Evolutionary conservation across 2,329 filamentous ascomycete species (phyloP).

Genomic region (Curvularia lunata): DNA sequence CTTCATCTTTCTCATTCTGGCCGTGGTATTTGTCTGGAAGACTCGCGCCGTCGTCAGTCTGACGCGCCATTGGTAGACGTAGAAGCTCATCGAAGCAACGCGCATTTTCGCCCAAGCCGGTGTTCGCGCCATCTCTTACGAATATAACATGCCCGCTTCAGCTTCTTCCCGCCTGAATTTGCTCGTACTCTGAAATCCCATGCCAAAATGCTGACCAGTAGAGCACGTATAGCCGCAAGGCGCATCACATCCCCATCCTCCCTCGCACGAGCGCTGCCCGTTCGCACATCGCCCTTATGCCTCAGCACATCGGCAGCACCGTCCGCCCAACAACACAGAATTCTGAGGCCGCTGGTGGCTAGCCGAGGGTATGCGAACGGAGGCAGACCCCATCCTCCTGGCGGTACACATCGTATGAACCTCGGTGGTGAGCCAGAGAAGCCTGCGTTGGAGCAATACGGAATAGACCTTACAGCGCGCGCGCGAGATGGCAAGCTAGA

Average conservation of each 20-base stretch:
- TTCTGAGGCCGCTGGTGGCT: slow-evolving; percentile 48
- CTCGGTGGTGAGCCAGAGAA: slow-evolving; percentile 78
- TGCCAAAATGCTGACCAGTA: slow-evolving; percentile 45
- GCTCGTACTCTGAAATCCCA: slow-evolving; percentile 10
- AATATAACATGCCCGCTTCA: slow-evolving; percentile 34
- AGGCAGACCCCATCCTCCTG: slow-evolving; percentile 79
- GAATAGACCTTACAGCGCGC: slow-evolving; percentile 84
- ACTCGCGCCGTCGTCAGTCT: slow-evolving; percentile 9
- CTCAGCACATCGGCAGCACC: slow-evolving; percentile 29
- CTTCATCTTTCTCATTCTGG: background rate
- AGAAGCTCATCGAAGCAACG: slow-evolving; percentile 33
- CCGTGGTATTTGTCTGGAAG: background rate
- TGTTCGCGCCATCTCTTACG: slow-evolving; percentile 25
- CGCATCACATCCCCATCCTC: slow-evolving; percentile 34
- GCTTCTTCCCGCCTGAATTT: slow-evolving; percentile 3
- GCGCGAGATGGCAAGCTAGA: slow-evolving; percentile 91
- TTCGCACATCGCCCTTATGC: slow-evolving; percentile 31
- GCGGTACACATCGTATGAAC: slow-evolving; percentile 94
- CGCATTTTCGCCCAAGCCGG: slow-evolving; percentile 31
- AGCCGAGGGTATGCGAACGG: slow-evolving; percentile 64
- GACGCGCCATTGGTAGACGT: slow-evolving; percentile 15
- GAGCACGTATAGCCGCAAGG: slow-evolving; percentile 45
- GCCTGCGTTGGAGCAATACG: slow-evolving; percentile 86
- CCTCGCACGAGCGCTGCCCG: slow-evolving; percentile 21
- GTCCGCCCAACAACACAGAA: slow-evolving; percentile 6